A percentile compares a stretch with the other conserved stretches of the same genome.
These are phyloP conservation scores for Mortierella sp. DNA, from an alignment of 371 early-diverging fungal genomes.

Conservation along the genomic window DNA sequence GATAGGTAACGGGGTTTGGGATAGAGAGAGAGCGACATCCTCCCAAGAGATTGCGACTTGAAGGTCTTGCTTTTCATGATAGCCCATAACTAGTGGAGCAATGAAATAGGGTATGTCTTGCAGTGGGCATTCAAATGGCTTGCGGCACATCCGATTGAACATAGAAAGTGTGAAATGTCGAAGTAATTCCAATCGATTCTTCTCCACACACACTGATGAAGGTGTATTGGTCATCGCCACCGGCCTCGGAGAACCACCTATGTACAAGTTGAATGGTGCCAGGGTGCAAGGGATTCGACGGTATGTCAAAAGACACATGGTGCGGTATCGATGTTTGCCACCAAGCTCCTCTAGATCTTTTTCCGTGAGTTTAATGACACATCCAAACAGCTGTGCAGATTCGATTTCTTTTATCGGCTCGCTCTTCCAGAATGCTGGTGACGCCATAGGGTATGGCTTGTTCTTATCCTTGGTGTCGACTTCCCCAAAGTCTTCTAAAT, in stretches of 20 bases:
- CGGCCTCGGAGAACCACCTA: slow-evolving; percentile 54
- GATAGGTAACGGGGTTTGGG: slow-evolving; percentile 13
- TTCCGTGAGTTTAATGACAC: slow-evolving; percentile 6
- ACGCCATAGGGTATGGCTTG: slow-evolving; percentile 15
- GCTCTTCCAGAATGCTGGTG: slow-evolving; percentile 29
- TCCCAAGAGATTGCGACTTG: slow-evolving; percentile 69
- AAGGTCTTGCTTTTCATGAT: slow-evolving; percentile 43
- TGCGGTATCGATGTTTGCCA: slow-evolving; percentile 57
- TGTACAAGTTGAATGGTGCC: slow-evolving; percentile 59
- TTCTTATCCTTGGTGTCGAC: slow-evolving; percentile 18
- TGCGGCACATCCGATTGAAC: slow-evolving; percentile 64
- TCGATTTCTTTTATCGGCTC: not conserved
- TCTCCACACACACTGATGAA: slow-evolving; percentile 40
- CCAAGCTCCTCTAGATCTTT: slow-evolving; percentile 17
- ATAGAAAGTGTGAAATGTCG: slow-evolving; percentile 66
- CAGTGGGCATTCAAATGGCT: slow-evolving; percentile 65
- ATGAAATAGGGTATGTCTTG: slow-evolving; percentile 68
- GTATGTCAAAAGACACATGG: slow-evolving; percentile 63
- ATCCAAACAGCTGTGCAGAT: slow-evolving; percentile 2
- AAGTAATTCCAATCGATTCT: slow-evolving; percentile 57
- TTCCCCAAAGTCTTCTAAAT: slow-evolving; percentile 8
- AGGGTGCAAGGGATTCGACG: slow-evolving; percentile 60
- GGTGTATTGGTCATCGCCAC: slow-evolving; percentile 19
- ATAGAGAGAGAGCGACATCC: slow-evolving; percentile 53
- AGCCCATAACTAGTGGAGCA: slow-evolving; percentile 60